Evolutionary conservation across 345 rosid genomes (phyloP), one percentile per base, ranked within the genome.

Genomic region (Salix caprea): DNA sequence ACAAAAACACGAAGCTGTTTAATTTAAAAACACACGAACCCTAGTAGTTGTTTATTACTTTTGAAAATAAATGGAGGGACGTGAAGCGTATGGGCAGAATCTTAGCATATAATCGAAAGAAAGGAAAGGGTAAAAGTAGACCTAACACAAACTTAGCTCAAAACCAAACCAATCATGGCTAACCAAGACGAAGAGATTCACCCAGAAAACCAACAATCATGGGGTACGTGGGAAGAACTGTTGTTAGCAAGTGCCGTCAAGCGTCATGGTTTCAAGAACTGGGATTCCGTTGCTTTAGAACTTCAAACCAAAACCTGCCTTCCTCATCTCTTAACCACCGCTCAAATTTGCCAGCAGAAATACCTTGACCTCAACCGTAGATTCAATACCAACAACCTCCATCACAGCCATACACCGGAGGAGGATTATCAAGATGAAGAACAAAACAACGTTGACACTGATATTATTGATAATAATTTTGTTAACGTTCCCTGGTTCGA

Each of bases 171-270:
- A 58, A 58, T 58, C 54, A 70, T 70, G 77, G 77, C 24, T 15
- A 23, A 28, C 7, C 24, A 74, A 9, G 34, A 74, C 14, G 39
- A 39, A 14, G 26, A 34, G 21, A 19, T 21, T n/a, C 9, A 46
- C 16, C 67, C n/a, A 23, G 16, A 39, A 34, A 42, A 21, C 18
- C 52, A 48, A 4, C 76, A 69, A 72, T 76, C 81, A 62, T 94
- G 98, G 98, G 94, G 98, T 72, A 91, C 94, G 7, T 86, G 91
- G 90, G 97, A 93, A 54, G 97, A 93, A 80, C 88, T 93, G 23
- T 77, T 93, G 65, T 85, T 93, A 52, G 94, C 94, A 36, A 88
- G 84, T 76, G 98, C 98, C 73, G 97, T 94, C 15, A 88, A 92
- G 54, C 92, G 97, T 60, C 94, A 94, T 78, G 97, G 98, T 64